These are phyloP conservation scores for Euphrasia confusa DNA, from an alignment of 257 asterid species.

Conservation along the genomic window DNA sequence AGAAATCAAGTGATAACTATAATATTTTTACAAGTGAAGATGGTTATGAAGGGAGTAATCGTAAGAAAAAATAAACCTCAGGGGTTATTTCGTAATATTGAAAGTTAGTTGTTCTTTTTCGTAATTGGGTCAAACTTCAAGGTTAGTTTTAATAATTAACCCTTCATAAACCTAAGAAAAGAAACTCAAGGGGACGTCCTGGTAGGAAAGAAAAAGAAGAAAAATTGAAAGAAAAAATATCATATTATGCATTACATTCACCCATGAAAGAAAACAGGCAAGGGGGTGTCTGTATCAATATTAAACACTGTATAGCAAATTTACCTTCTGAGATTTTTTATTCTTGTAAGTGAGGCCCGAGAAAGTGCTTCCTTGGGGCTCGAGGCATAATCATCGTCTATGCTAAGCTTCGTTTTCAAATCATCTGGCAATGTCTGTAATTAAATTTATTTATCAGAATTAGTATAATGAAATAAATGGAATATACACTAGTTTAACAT, in stretches of 20 bases:
- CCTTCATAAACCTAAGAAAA: too few species aligned
- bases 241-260: too few species aligned
- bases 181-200: too few species aligned
- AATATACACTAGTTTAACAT: conserved; percentile 27
- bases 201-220: too few species aligned
- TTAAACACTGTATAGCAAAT: neutral
- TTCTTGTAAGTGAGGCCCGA: conserved; percentile 66
- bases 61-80: too few species aligned
- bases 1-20: too few species aligned
- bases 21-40: too few species aligned
- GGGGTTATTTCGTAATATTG: too few species aligned
- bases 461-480: conserved; percentile 10
- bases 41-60: too few species aligned
- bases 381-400: conserved; percentile 76
- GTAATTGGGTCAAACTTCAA: neutral
- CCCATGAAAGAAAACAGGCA: too few species aligned
- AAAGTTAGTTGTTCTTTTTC: too few species aligned
- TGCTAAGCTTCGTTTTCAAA: conserved; percentile 80
- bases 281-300: neutral
- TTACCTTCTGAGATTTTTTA: conserved; percentile 59
- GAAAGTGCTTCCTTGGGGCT: conserved; percentile 89
- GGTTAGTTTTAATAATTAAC: neutral
- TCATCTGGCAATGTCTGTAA: conserved; percentile 93
- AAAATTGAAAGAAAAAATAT: too few species aligned
- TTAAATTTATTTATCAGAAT: conserved; percentile 25